Conservation (phyloP, 169 alveolate species). For the Cryptosporidium viatorum region DNA sequence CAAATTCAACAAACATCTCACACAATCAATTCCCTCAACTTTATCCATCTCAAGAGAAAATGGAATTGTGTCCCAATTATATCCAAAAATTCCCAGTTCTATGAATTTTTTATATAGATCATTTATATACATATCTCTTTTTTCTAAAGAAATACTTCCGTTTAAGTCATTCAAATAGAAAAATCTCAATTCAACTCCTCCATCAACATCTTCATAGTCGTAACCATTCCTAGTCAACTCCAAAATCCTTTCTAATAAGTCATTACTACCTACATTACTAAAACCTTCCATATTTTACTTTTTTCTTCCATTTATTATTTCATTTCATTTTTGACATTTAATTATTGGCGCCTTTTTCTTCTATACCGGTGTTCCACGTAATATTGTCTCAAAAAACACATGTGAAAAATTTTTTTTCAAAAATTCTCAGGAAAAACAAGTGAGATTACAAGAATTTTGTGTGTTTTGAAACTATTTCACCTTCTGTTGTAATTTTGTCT, state of each 20-base stretch:
- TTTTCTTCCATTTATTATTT: background rate
- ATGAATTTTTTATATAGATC: background rate
- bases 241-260: slow-evolving; percentile 19
- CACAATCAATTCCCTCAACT: slow-evolving; percentile 10
- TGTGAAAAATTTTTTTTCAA: background rate
- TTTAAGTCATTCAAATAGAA: background rate
- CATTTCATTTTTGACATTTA: background rate
- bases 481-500: background rate
- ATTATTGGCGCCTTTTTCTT: background rate
- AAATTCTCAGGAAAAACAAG: background rate
- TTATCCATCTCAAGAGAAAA: slow-evolving; percentile 10
- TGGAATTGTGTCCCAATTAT: slow-evolving; percentile 73
- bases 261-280: slow-evolving; percentile 14
- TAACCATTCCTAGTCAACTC: slow-evolving; percentile 27
- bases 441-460: background rate
- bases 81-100: slow-evolving; percentile 42
- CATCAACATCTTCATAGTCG: slow-evolving; percentile 20
- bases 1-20: slow-evolving; percentile 10
- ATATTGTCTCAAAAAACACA: slow-evolving; percentile 4
- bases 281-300: background rate
- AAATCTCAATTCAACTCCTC: slow-evolving; percentile 24
- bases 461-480: no score
- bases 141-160: background rate
- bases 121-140: background rate
- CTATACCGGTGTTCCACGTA: slow-evolving; percentile 15